Base-by-base conservation (phyloP, 2,329 filamentous ascomycete species). In the Pochonia chlamydosporia region DNA sequence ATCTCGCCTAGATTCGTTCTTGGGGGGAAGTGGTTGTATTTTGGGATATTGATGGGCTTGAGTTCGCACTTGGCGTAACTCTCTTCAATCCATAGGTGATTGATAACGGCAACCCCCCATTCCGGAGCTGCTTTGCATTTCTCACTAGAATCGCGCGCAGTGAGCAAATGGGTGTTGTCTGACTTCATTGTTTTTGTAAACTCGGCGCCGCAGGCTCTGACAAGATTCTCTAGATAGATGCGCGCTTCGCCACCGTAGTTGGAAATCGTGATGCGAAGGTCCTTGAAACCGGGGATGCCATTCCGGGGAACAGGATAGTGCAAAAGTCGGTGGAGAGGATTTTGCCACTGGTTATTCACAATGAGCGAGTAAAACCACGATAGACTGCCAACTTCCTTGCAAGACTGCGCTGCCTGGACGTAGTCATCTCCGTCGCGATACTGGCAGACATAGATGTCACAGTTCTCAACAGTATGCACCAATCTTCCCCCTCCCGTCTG, bases 21-120 rank as follows among this genome's bases (percentile, higher is more conserved):
- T 10, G 79, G 77, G 14, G 93, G 93, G 55, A 97, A 99, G 61
- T 90, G 84, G 1, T 79, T 89, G 62, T 95, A 99, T 52, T 85
- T 84, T 8, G 78, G 73, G 44, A 87, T 80, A 4, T 86, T 85
- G 20, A 91, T 70, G 1, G 81, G 79, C 62, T 89, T 85, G 49
- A 85, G 72, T 59, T 87, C 78, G 71, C 90, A 96, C 62, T 87
- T 89, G 2, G 92, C 89, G 61, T 97, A 99, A 66, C 90, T 95
- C 61, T 99, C 93, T 65, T 99, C 93, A 40, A 99, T 78, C 93
- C 93, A 99, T 1, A 99, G 75, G 63, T 99, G 93, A 63, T 97
- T 99, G 57, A 96, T 74, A 57, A 96, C 85, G 48, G 89, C 73
- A 46, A 97, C 84, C 45, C 86, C 85, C 93, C 93, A 99, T 67